Evolutionary conservation across 257 asterid species (phyloP).

Genomic region (Craterostigma plantagineum): DNA sequence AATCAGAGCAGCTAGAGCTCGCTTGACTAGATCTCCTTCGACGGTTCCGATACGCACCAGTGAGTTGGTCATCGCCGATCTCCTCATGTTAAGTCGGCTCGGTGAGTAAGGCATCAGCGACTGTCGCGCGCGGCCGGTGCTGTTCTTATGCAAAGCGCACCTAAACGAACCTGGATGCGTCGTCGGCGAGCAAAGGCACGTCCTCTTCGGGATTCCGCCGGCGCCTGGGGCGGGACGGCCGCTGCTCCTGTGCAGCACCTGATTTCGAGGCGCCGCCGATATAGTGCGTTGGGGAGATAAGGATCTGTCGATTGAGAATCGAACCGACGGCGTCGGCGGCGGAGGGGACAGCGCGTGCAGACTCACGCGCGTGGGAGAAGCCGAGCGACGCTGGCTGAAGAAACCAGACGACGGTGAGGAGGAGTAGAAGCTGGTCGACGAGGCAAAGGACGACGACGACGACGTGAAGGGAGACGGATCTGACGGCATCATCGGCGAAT

Average conservation of each 20-base stretch:
- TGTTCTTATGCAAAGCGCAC: constrained; percentile 41
- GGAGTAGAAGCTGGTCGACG: constrained; percentile 19
- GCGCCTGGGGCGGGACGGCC: too few species aligned
- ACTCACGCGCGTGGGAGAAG: constrained; percentile 77
- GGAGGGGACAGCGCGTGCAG: constrained; percentile 47
- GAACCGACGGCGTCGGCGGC: constrained; percentile 42
- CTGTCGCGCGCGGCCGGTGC: constrained; percentile 13
- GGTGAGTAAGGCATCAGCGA: constrained; percentile 34
- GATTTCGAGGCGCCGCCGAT: constrained; percentile 31
- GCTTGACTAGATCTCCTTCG: constrained; percentile 65
- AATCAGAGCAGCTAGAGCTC: constrained; percentile 78
- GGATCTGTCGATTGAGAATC: constrained; percentile 69
- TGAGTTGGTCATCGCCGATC: constrained; percentile 96
- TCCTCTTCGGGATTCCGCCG: constrained; percentile 19
- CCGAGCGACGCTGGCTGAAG: constrained; percentile 23
- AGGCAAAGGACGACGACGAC: constrained; percentile 9
- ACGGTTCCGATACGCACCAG: constrained; percentile 82
- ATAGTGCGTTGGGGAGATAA: constrained; percentile 50
- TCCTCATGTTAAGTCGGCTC: constrained; percentile 55
- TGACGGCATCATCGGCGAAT: constrained; percentile 1
- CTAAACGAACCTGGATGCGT: constrained; percentile 60
- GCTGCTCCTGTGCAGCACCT: constrained; percentile 21
- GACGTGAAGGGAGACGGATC: constrained; percentile 5
- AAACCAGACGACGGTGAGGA: constrained; percentile 15
- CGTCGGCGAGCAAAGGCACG: constrained; percentile 55